Conservation (phyloP, 495 filamentous ascomycete genomes). For the Hamigera avellanea region DNA sequence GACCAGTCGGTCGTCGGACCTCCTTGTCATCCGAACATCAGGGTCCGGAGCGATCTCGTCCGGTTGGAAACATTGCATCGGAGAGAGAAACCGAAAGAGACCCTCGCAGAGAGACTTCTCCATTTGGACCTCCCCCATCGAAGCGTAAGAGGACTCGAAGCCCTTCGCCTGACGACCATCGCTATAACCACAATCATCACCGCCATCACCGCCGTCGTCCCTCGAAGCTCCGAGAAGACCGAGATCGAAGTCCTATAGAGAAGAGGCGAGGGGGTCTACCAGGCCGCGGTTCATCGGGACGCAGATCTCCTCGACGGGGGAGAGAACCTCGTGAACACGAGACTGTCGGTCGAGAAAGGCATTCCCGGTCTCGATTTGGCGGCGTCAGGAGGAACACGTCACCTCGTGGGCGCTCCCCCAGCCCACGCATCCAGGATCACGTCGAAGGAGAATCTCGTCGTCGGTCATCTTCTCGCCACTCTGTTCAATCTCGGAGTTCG, state of each 20-base stretch:
- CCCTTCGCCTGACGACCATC: conserved; percentile 26
- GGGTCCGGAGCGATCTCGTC: conserved; percentile 4
- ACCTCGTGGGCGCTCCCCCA: conserved; percentile 19
- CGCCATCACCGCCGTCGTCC: conserved; percentile 14
- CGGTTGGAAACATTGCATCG: background rate
- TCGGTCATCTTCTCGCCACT: conserved; percentile 26
- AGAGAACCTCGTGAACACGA: conserved; percentile 25
- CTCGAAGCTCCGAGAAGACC: conserved; percentile 17
- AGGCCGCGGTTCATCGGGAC: conserved; percentile 20
- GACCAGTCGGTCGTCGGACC: conserved; percentile 5
- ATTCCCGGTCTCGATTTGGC: conserved; percentile 22
- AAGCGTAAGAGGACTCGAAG: conserved; percentile 37
- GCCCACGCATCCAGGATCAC: conserved; percentile 17
- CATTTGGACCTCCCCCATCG: conserved; percentile 18
- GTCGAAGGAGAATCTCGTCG: conserved; percentile 19
- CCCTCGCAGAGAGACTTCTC: conserved; percentile 20
- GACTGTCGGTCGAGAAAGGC: conserved; percentile 11
- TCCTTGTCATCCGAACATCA: conserved; percentile 6
- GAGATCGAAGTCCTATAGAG: conserved; percentile 19
- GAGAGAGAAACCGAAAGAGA: conserved; percentile 13
- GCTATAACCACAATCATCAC: conserved; percentile 10
- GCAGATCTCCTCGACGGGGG: conserved; percentile 25
- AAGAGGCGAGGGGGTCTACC: conserved; percentile 22
- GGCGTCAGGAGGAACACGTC: conserved; percentile 16
- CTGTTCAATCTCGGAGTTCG: conserved; percentile 19